Evolutionary conservation across 2,329 filamentous ascomycete genomes (phyloP), one percentile per base, ranked within the genome.

Genomic region (Lasiodiplodia theobromae): DNA sequence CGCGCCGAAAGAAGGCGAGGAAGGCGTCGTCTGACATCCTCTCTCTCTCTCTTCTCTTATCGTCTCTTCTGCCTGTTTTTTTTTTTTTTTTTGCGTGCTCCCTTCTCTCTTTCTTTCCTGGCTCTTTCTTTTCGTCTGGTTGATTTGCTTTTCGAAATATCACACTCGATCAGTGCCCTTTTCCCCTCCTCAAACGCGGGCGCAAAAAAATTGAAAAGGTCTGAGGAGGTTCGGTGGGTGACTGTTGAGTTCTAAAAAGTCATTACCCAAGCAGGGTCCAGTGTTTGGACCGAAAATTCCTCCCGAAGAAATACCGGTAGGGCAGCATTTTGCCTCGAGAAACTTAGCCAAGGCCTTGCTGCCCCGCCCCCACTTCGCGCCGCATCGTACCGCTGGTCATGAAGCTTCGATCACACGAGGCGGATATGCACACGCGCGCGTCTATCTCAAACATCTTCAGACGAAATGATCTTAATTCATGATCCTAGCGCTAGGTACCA

Each of bases 1-100:
- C 78, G 31, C 72, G 74, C 44, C 81, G 77, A 25, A 84, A 76
- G 71, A 81, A 80, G n/a, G 63, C 68, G 12, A 84, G 58, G 8
- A 85, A 72, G 18, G 80, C 73, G 70, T 85, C 83, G 70, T 85
- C 83, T 10, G 74, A 73, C 82, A 84, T 84, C 18, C 44, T 40
- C n/a, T 11, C 14, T 34, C 14, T 34, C 14, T 23, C 38, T 23
- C 18, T 28, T 28, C 16, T 25, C n/a, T 25, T 25, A 28, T 21
- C 14, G 12, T 47, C 28, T 23, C 34, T 66, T 44, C 16, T 37
- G 52, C 23, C 57, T n/a, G 6, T 44, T 8, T 14, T 38, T 38
- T 11, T 14, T 38, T 38, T 38, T 38, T 38, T 38, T 38, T 38
- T 38, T 11, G 37, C 37, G 37, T 38, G 28, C 4, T 38, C 14